phyloP scores from a whole-genome alignment of 169 alveolate genomes.

The Eimeria mitis region DNA sequence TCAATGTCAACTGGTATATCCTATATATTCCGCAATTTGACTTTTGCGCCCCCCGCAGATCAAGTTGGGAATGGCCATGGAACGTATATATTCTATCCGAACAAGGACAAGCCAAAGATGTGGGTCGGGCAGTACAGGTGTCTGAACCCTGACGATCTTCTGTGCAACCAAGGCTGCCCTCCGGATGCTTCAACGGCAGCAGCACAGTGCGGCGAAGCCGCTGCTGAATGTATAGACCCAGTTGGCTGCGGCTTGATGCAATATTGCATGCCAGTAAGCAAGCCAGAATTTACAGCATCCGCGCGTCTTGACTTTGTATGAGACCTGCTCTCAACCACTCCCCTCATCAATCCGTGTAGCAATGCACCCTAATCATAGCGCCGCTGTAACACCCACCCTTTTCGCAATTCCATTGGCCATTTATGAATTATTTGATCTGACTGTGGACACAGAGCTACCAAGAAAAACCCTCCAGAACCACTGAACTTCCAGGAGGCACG shows the following conservation, averaged over 20 bases:
- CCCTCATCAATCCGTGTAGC: neutral
- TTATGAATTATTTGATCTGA: neutral
- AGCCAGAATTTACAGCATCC: neutral
- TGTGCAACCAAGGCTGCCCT: constrained; percentile 69
- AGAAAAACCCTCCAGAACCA: neutral
- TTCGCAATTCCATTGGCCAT: neutral
- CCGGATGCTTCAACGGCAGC: constrained; percentile 31
- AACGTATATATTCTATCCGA: constrained; percentile 86
- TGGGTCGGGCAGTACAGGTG: constrained; percentile 88
- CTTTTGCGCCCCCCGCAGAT: neutral
- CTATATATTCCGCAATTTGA: neutral
- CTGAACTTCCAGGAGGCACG: constrained; percentile 60
- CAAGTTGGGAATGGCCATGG: constrained; percentile 80
- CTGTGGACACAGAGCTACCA: neutral
- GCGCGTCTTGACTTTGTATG: neutral
- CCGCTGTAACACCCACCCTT: neutral
- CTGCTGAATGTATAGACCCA: constrained; percentile 49
- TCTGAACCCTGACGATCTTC: constrained; percentile 86
- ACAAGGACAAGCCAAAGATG: constrained; percentile 86
- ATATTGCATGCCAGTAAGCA: constrained; percentile 61
- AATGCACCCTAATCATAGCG: neutral
- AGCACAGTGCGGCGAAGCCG: constrained; percentile 33
- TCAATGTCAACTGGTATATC: neutral
- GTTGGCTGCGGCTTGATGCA: constrained; percentile 51
- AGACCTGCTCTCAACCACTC: neutral